Conservation (phyloP, 768 basidiomycete species). For the Lentinula edodes region DNA sequence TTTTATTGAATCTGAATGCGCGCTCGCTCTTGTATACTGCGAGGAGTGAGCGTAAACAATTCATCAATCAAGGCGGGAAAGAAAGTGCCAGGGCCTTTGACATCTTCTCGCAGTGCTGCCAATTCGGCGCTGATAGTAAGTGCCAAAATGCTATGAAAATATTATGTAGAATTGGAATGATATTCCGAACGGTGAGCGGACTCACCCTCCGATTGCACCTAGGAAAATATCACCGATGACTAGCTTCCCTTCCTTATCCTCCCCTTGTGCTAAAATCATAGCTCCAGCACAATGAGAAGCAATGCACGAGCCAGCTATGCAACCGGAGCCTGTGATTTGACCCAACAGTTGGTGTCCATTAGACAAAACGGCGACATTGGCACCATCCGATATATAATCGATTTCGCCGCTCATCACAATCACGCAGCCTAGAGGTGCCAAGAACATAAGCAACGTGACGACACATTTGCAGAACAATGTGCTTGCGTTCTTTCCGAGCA, state of each 20-base stretch:
- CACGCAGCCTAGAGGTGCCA: slow-evolving; percentile 54
- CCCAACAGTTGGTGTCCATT: slow-evolving; percentile 77
- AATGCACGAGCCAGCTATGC: slow-evolving; percentile 72
- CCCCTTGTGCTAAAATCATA: slow-evolving; percentile 28
- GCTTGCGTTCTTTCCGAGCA: slow-evolving; percentile 71
- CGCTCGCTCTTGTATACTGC: slow-evolving; percentile 24
- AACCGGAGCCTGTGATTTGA: slow-evolving; percentile 87
- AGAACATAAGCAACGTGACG: neutral
- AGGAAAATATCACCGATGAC: slow-evolving; percentile 75
- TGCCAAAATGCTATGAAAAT: slow-evolving; percentile 40
- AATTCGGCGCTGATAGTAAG: slow-evolving; percentile 60
- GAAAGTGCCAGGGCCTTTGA: slow-evolving; percentile 63
- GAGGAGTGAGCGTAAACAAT: slow-evolving; percentile 33
- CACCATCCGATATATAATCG: slow-evolving; percentile 86
- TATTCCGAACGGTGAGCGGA: slow-evolving; percentile 2
- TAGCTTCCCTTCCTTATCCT: slow-evolving; percentile 33
- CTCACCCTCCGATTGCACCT: slow-evolving; percentile 74
- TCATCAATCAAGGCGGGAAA: slow-evolving; percentile 59
- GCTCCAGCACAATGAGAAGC: slow-evolving; percentile 83
- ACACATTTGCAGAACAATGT: neutral
- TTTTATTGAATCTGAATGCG: slow-evolving; percentile 21
- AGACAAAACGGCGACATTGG: slow-evolving; percentile 53
- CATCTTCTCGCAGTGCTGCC: slow-evolving; percentile 40
- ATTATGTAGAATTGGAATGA: slow-evolving; percentile 3
- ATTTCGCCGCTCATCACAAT: slow-evolving; percentile 73